These are phyloP conservation scores for Schizophyllum amplum DNA, from an alignment of 1,284 basidiomycete species.

Conservation along the genomic window DNA sequence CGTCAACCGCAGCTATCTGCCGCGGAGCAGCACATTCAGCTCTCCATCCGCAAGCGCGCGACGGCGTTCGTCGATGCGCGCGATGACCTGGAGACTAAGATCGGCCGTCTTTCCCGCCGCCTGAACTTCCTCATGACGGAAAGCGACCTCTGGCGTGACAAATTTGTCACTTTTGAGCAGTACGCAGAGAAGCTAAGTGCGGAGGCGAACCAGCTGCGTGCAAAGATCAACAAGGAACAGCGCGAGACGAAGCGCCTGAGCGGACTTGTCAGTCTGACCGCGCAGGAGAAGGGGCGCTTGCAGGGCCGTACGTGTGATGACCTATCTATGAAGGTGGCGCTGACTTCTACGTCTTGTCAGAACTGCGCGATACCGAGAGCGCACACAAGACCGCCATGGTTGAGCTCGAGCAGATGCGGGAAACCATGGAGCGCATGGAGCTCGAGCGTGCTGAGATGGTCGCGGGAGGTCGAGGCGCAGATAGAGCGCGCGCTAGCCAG, in stretches of 20 bases:
- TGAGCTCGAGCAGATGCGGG: constrained; percentile 67
- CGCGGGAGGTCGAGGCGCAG: constrained; percentile 79
- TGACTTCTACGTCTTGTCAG: constrained; percentile 28
- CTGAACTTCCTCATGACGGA: constrained; percentile 90
- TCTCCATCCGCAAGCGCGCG: constrained; percentile 82
- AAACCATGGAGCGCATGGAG: constrained; percentile 78
- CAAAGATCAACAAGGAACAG: constrained; percentile 85
- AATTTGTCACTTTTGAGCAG: constrained; percentile 86
- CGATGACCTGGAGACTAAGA: constrained; percentile 87
- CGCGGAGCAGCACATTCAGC: constrained; percentile 78
- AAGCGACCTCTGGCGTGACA: constrained; percentile 83
- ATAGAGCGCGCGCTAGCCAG: constrained; percentile 76
- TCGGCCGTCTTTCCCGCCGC: constrained; percentile 71
- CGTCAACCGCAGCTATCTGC: constrained; percentile 66
- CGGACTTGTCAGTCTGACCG: constrained; percentile 66
- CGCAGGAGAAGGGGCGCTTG: constrained; percentile 68
- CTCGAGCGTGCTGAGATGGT: constrained; percentile 79
- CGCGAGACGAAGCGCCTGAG: constrained; percentile 76
- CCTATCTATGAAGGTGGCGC: constrained; percentile 3
- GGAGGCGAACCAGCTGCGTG: constrained; percentile 73
- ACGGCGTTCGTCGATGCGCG: constrained; percentile 89
- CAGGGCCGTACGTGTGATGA: constrained; percentile 51
- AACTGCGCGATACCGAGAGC: constrained; percentile 61
- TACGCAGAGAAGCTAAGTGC: constrained; percentile 86
- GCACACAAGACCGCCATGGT: constrained; percentile 62